A percentile compares a stretch with the other conserved stretches of the same genome.
These are phyloP conservation scores for Suillus weaverae DNA, from an alignment of 768 basidiomycete genomes.

Conservation along the genomic window DNA sequence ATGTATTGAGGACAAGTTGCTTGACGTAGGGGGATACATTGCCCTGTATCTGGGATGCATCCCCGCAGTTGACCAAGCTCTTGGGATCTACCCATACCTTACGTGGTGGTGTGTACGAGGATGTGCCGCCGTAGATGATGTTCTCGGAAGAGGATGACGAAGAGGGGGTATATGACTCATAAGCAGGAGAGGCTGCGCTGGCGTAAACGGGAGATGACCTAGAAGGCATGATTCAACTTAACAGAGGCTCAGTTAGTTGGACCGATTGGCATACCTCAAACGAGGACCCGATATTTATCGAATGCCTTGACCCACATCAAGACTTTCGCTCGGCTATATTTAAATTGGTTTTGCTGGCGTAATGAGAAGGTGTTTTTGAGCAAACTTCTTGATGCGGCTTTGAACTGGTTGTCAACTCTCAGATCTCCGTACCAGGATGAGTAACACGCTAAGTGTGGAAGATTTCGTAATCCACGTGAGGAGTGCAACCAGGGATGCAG, in stretches of 20 bases:
- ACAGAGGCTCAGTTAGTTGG: slow-evolving; percentile 6
- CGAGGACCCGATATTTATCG: slow-evolving; percentile 27
- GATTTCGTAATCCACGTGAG: slow-evolving; percentile 6
- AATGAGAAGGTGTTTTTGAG: slow-evolving; percentile 5
- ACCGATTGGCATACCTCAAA: slow-evolving; percentile 4
- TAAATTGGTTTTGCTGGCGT: slow-evolving; percentile 6
- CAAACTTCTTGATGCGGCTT: slow-evolving; percentile 29
- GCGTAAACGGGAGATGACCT: slow-evolving; percentile 27
- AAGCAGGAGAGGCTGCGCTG: slow-evolving; percentile 27
- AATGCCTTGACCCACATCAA: slow-evolving; percentile 16
- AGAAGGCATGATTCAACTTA: slow-evolving; percentile 25
- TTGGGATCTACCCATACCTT: slow-evolving; percentile 68
- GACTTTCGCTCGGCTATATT: slow-evolving; percentile 28
- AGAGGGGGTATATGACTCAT: slow-evolving; percentile 27
- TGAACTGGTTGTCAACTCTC: slow-evolving; percentile 2
- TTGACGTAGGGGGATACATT: slow-evolving; percentile 65
- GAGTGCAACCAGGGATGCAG: slow-evolving; percentile 6
- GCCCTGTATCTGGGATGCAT: slow-evolving; percentile 57
- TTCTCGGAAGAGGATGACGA: slow-evolving; percentile 25
- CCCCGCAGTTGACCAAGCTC: slow-evolving; percentile 56
- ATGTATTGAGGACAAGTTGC: slow-evolving; percentile 66
- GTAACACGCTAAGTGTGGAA: slow-evolving; percentile 21
- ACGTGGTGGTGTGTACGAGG: slow-evolving; percentile 17
- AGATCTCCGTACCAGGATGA: slow-evolving; percentile 15
- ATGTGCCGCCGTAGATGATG: slow-evolving; percentile 21